Conservation (phyloP, 768 basidiomycete genomes). For the Suillus subluteus region DNA sequence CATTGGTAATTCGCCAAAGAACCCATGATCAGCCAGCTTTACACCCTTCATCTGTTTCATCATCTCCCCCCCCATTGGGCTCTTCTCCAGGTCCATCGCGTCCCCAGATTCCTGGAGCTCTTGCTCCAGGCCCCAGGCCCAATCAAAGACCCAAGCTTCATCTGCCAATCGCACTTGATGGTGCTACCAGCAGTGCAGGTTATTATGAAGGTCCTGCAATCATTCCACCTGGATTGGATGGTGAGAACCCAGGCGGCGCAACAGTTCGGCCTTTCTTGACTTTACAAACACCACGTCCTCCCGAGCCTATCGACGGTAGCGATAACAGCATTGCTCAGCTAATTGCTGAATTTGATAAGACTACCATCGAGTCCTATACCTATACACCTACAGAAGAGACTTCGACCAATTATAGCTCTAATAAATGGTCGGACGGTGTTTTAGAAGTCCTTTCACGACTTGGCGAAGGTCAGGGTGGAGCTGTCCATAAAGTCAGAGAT, state of each 20-base stretch:
- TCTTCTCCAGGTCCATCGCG: constrained; percentile 38
- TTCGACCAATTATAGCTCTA: constrained; percentile 20
- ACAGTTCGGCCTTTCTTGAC: constrained; percentile 45
- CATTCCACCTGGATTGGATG: constrained; percentile 37
- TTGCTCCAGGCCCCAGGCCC: constrained; percentile 30
- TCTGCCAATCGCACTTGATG: constrained; percentile 34
- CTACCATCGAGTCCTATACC: constrained; percentile 34
- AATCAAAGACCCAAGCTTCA: constrained; percentile 40
- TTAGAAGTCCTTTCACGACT: constrained; percentile 79
- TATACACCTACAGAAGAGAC: constrained; percentile 42
- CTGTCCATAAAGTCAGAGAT: constrained; percentile 92
- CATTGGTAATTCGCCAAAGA: constrained; percentile 46
- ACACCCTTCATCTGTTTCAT: constrained; percentile 33
- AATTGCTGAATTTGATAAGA: constrained; percentile 34
- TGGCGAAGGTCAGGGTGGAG: constrained; percentile 96
- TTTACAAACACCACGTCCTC: constrained; percentile 38
- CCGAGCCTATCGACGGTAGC: constrained; percentile 27
- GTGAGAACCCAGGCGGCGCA: constrained; percentile 41
- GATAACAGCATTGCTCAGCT: constrained; percentile 43
- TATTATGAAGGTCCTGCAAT: constrained; percentile 37
- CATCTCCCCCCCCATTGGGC: constrained; percentile 23
- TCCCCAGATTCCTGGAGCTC: constrained; percentile 35
- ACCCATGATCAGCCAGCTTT: constrained; percentile 30
- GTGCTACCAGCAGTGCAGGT: constrained; percentile 26
- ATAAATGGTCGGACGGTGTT: constrained; percentile 66